phyloP scores from a whole-genome alignment of 2,329 filamentous ascomycete genomes.

The Pyricularia pennisetigena region DNA sequence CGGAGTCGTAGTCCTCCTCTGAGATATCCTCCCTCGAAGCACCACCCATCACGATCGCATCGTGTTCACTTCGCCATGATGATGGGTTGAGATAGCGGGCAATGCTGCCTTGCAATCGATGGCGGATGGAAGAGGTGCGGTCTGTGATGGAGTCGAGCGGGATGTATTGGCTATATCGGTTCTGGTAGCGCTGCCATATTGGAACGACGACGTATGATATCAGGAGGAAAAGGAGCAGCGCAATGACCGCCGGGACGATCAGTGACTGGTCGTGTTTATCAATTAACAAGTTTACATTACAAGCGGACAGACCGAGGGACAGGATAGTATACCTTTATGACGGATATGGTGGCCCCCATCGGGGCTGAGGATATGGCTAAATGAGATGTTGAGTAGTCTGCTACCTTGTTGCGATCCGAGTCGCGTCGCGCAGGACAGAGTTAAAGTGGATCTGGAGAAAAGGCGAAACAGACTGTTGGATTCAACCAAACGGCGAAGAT shows the following conservation, averaged over 20 bases:
- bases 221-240: slow-evolving; percentile 57
- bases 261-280: slow-evolving; percentile 42
- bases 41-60: slow-evolving; percentile 18
- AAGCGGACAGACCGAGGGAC: not conserved
- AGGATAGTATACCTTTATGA: slow-evolving; percentile 23
- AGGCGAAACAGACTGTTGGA: not conserved
- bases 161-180: slow-evolving; percentile 65
- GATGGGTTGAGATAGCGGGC: slow-evolving; percentile 32
- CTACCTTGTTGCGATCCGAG: not conserved
- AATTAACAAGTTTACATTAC: not conserved
- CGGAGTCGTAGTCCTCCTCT: slow-evolving; percentile 48
- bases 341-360: slow-evolving; percentile 25
- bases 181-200: slow-evolving; percentile 58
- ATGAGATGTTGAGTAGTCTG: not conserved
- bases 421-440: not conserved
- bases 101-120: slow-evolving; percentile 30
- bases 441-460: not conserved
- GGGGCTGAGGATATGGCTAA: slow-evolving; percentile 6
- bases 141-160: slow-evolving; percentile 55
- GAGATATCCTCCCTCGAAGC: slow-evolving; percentile 25
- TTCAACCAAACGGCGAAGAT: not conserved
- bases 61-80: slow-evolving; percentile 33
- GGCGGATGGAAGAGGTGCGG: slow-evolving; percentile 43
- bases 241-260: slow-evolving; percentile 60
- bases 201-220: slow-evolving; percentile 57